Base-by-base conservation (phyloP, 768 basidiomycete genomes). In the Auriscalpium vulgare region DNA sequence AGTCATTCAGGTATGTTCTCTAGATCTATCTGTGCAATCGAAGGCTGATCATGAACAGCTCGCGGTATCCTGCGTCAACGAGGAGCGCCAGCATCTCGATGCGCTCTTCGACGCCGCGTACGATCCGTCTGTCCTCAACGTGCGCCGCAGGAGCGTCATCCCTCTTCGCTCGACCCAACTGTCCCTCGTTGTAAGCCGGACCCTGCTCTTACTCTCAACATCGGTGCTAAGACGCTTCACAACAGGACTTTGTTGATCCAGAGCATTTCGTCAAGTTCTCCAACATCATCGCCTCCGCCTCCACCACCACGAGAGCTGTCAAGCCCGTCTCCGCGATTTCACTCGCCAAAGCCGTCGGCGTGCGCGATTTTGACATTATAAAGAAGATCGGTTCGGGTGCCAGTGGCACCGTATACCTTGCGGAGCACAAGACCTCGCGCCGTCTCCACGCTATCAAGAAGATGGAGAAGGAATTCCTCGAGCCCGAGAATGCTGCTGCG, bases 311-410 rank as follows among this genome's bases (percentile, higher is more conserved):
- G 29, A 29, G n/a, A 13, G 52, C 52, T 14, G 10, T 8, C 23
- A 21, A 23, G 19, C 6, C 34, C 29, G 13, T 14, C 34, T 23
- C 8, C 29, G 29, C 29, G 7, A 29, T 29, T 29, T 29, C 29
- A 4, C 29, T 29, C 29, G 29, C 29, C 29, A 29, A 29, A 45
- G 14, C 47, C 13, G 19, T 44, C 10, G 23, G 34, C 14, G 17
- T 53, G 19, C 13, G 23, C 19, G 52, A 53, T 8, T 53, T 53
- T 34, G 21, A 10, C 13, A 16, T 44, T 19, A 44, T 53, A 29
- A 53, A 53, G 52, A n/a, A 44, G 23, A 21, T 53, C 43, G 52
- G 52, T 13, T 43, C 52, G 8, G 52, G 52, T 19, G 52, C 52
- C 13, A 53, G 52, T 23, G 52, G 52, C 3, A 13, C 45, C 11